Evolutionary conservation across 768 basidiomycete genomes (phyloP), one percentile per base, ranked within the genome.

Genomic region (Sarcomyxa edulis): DNA sequence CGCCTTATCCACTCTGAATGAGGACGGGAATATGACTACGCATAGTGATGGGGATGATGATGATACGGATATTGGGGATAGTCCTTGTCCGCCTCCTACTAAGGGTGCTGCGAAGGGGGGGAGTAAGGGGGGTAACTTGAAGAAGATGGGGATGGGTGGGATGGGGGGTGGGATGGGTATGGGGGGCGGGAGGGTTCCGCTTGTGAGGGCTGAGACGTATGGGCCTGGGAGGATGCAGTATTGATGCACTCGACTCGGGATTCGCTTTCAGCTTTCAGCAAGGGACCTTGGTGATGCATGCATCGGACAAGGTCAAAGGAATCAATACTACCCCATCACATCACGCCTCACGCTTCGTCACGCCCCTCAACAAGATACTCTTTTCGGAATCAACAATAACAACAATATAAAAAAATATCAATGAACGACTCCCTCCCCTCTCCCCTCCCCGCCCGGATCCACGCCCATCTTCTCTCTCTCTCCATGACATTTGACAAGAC

Each of bases 31-130:
- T 49, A 62, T 66, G 7, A 73, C 74, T 8, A 63, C 67, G 15
- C 40, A 46, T 22, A 46, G 40, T 26, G 36, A 39, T 24, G n/a
- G n/a, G n/a, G 78, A 81, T 22, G 73, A 71, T 21, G 86, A 88
- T 27, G 86, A 86, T 40, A 84, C 82, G 30, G 85, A 88, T 48
- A 58, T 88, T 30, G 88, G 86, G 10, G 88, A 87, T 50, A 92
- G 89, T 50, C 91, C 91, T 4, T 95, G 91, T 62, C 88, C 88
- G 3, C 82, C 87, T 32, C 79, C 84, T 8, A 77, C 71, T 23
- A 86, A 83, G 52, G 64, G 61, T 27, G 56, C 62, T 30, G 58
- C 62, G 15, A 68, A n/a, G n/a, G n/a, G n/a, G n/a, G n/a, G n/a
- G n/a, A n/a, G n/a, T n/a, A n/a, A n/a, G n/a, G n/a, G n/a, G n/a